These are phyloP conservation scores for Monosporascus sp. DNA, from an alignment of 2,329 filamentous ascomycete genomes.

Conservation along the genomic window DNA sequence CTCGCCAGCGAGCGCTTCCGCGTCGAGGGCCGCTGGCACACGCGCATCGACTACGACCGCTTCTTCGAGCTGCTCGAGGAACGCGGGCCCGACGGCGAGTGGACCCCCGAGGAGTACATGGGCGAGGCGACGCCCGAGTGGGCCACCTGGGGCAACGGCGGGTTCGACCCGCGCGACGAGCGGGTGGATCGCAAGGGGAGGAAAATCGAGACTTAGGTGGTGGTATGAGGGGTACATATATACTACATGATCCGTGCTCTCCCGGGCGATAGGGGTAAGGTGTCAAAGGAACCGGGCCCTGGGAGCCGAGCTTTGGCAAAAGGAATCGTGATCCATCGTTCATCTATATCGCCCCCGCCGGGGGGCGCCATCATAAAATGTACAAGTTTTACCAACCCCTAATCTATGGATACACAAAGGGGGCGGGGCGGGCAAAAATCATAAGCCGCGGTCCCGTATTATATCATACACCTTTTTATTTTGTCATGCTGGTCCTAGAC, in stretches of 20 bases:
- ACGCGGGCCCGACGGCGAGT: constrained; percentile 59
- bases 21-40: constrained; percentile 78
- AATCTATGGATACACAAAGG: not conserved
- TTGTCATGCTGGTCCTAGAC: too few relatives aligned
- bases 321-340: not conserved
- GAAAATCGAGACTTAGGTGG: constrained; percentile 41
- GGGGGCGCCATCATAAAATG: not conserved
- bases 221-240: constrained; percentile 5
- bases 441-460: constrained; percentile 11
- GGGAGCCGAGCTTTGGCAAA: too few relatives aligned
- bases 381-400: not conserved
- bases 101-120: constrained; percentile 88
- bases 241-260: too few relatives aligned
- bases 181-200: constrained; percentile 83
- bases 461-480: constrained; percentile 23
- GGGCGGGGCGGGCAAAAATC: not conserved
- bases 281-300: too few relatives aligned
- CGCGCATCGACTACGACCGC: constrained; percentile 79
- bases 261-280: too few relatives aligned
- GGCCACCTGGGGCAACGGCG: constrained; percentile 91
- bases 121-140: constrained; percentile 80
- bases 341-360: not conserved
- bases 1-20: constrained; percentile 78
- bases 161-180: constrained; percentile 86
- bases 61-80: constrained; percentile 84